These are phyloP conservation scores for Podospora pseudoanserina DNA, from an alignment of 495 filamentous ascomycete genomes.

Conservation along the genomic window DNA sequence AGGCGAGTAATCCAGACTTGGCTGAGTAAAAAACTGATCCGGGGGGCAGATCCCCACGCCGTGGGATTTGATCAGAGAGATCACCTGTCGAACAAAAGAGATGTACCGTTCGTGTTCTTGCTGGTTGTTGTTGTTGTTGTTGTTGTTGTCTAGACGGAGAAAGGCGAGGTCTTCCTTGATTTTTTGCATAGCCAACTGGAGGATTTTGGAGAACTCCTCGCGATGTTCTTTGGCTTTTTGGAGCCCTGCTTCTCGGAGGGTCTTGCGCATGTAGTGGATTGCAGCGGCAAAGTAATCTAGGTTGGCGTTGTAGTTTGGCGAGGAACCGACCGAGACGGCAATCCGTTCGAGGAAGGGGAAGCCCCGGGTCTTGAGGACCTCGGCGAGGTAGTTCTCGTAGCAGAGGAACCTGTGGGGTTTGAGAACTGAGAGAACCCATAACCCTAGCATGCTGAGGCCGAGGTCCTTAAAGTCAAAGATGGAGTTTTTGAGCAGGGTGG, in stretches of 20 bases:
- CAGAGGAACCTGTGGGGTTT: constrained; percentile 36
- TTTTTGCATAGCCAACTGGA: constrained; percentile 45
- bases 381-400: constrained; percentile 44
- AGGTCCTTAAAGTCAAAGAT: constrained; percentile 42
- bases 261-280: constrained; percentile 43
- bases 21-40: constrained; percentile 46
- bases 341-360: constrained; percentile 34
- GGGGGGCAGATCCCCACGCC: constrained; percentile 42
- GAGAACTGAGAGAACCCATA: constrained; percentile 40
- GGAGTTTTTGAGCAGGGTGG: constrained; percentile 37
- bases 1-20: constrained; percentile 47
- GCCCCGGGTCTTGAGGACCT: constrained; percentile 32
- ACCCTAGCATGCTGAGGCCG: constrained; percentile 31
- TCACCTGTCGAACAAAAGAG: constrained; percentile 42
- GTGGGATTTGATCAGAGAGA: constrained; percentile 46
- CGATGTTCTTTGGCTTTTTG: constrained; percentile 27
- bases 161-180: constrained; percentile 45
- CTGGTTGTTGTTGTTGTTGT: neutral
- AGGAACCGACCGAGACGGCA: constrained; percentile 25
- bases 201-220: constrained; percentile 32
- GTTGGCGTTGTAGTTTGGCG: constrained; percentile 42
- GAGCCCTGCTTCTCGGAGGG: constrained; percentile 27
- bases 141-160: constrained; percentile 24
- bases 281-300: constrained; percentile 36
- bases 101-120: constrained; percentile 38